Evolutionary conservation across 2,329 filamentous ascomycete species (phyloP), one percentile per base, ranked within the genome.

Genomic region (Cercospora sp.): DNA sequence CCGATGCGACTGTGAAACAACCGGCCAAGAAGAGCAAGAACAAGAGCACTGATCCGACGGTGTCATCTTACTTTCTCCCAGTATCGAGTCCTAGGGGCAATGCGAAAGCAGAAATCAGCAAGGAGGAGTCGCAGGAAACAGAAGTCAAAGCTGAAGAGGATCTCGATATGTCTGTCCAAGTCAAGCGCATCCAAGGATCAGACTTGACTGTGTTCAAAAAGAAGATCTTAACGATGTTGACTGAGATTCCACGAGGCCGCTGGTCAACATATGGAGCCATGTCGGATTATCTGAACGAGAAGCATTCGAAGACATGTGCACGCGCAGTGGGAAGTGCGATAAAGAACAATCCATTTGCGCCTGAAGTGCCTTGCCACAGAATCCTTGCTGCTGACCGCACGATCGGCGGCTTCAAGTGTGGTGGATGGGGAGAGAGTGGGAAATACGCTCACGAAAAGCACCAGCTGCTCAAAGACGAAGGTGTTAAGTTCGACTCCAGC

Each of bases 201-300:
- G 79, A 79, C n/a, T 79, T 87, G 20, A 85, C 84, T 3, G 79
- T 82, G 16, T 85, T 84, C 77, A 83, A 84, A 28, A 79, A 78
- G 63, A 72, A 73, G 58, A 76, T 75, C 20, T 75, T 80, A 42
- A 72, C 71, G 4, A 72, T 79, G 48, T 74, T 80, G 26, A 78
- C 74, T 63, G 73, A 76, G 60, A 74, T 80, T 23, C 78, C 79
- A 1, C 63, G 68, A 4, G 78, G 79, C 5, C 71, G 75, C 9
- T 79, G 78, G 64, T 78, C 73, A 31, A 79, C 79, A 4, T 81
- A 80, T 68, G 74, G 75, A 53, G 74, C 78, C 12, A 75, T 81
- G 71, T 73, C 78, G 4, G 72, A 77, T 60, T 71, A 76, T 67
- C 77, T 78, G 60, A 75, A 65, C 63, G 68, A 45, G 33, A 76